Conservation (phyloP, 805 yeast species). For the Huiozyma sinensis region DNA sequence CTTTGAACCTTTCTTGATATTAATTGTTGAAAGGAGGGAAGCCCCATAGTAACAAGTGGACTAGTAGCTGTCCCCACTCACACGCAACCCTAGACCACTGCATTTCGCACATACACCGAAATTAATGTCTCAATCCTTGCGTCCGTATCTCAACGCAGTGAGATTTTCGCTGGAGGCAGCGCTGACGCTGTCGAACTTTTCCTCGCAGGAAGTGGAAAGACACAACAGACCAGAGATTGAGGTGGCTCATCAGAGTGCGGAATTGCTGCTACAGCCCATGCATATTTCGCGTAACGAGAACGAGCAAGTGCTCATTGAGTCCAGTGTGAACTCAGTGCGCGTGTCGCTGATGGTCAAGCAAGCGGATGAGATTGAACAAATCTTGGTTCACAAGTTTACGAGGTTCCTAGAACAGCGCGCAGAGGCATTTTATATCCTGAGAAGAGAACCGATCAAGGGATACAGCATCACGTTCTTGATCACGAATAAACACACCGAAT, state of each 20-base stretch:
- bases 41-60: too few species aligned
- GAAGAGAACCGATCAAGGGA: constrained; percentile 84
- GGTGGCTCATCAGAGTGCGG: constrained; percentile 64
- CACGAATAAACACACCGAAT: constrained; percentile 90
- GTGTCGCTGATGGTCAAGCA: constrained; percentile 89
- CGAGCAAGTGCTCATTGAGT: constrained; percentile 86
- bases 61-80: too few species aligned
- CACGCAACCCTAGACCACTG: too few species aligned
- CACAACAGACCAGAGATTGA: constrained; percentile 97
- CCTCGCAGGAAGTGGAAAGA: constrained; percentile 92
- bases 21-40: too few species aligned
- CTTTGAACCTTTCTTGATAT: too few species aligned
- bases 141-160: constrained; percentile 90
- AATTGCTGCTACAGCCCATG: constrained; percentile 80
- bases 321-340: constrained; percentile 86
- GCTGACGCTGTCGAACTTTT: constrained; percentile 80
- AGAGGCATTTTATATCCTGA: constrained; percentile 81
- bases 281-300: constrained; percentile 86
- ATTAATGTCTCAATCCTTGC: constrained; percentile 82
- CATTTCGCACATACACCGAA: neutral
- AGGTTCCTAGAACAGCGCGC: constrained; percentile 92
- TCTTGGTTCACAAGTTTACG: constrained; percentile 88
- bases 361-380: constrained; percentile 93
- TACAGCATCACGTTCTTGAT: constrained; percentile 89
- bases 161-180: constrained; percentile 91